Conservation (phyloP, 2,329 filamentous ascomycete species). For the Aspergillus fumigatiaffinis region DNA sequence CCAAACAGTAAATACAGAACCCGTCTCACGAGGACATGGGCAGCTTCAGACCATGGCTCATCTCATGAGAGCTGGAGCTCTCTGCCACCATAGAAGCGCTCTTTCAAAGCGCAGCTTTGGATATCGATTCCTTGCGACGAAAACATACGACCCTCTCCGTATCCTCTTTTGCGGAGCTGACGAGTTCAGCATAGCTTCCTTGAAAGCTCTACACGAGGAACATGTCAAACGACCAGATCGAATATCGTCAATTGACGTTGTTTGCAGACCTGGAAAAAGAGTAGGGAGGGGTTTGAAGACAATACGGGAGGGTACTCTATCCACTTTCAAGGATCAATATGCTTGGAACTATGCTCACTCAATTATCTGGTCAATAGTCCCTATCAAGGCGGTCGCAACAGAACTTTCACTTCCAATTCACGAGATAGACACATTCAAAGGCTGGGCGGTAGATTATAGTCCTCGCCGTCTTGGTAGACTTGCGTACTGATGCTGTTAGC, state of each 20-base stretch:
- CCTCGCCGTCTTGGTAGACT: neutral
- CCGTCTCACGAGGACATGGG: neutral
- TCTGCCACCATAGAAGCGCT: constrained; percentile 20
- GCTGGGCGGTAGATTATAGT: constrained; percentile 62
- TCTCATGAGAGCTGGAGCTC: constrained; percentile 15
- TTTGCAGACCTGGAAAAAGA: constrained; percentile 75
- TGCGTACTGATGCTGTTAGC: constrained; percentile 37
- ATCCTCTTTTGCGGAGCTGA: constrained; percentile 96
- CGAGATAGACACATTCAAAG: constrained; percentile 74
- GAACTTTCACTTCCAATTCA: constrained; percentile 65
- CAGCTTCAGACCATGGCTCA: constrained; percentile 21
- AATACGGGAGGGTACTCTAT: constrained; percentile 58
- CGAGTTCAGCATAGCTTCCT: constrained; percentile 75
- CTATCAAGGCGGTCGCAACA: constrained; percentile 64
- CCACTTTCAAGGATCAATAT: neutral
- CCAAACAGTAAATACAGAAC: neutral
- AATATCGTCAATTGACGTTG: constrained; percentile 77
- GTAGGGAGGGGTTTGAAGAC: constrained; percentile 69
- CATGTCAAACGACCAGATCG: constrained; percentile 49
- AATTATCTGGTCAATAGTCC: constrained; percentile 52
- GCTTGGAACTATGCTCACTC: constrained; percentile 1
- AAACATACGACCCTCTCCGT: constrained; percentile 56
- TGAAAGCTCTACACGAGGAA: constrained; percentile 65
- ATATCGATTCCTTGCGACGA: constrained; percentile 27
- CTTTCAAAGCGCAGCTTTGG: constrained; percentile 6